Percentiles rank a stretch among this genome's conserved stretches.
Evolutionary conservation across 1,284 basidiomycete genomes (phyloP).

Genomic region (Entoloma clypeatum): DNA sequence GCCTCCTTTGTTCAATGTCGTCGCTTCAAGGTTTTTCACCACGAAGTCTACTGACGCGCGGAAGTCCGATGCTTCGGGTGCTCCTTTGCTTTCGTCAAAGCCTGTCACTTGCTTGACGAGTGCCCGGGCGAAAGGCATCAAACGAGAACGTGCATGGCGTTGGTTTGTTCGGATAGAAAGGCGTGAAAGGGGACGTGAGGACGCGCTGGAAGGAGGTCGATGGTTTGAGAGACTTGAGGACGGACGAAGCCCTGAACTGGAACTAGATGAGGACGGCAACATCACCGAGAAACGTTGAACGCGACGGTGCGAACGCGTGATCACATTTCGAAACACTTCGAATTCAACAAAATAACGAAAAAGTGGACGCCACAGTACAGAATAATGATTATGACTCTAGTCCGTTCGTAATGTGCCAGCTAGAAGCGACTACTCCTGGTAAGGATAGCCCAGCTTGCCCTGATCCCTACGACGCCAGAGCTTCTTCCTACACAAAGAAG

Average conservation of each 20-base stretch:
- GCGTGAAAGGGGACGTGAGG: slow-evolving; percentile 48
- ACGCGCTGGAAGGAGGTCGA: slow-evolving; percentile 31
- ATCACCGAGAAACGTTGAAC: slow-evolving; percentile 5
- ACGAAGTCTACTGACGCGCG: slow-evolving; percentile 49
- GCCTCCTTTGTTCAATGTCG: slow-evolving; percentile 48
- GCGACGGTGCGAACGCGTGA: background rate
- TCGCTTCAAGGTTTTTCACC: slow-evolving; percentile 44
- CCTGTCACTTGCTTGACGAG: slow-evolving; percentile 54
- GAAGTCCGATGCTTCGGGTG: slow-evolving; percentile 44
- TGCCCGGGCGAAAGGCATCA: slow-evolving; percentile 50
- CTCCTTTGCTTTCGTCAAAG: slow-evolving; percentile 39
- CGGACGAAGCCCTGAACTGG: slow-evolving; percentile 25
- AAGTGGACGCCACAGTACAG: too few relatives aligned
- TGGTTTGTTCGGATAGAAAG: slow-evolving; percentile 50
- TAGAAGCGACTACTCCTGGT: slow-evolving; percentile 58
- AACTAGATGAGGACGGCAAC: slow-evolving; percentile 21
- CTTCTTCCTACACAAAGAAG: slow-evolving; percentile 62
- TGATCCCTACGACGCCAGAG: slow-evolving; percentile 88
- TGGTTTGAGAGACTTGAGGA: slow-evolving; percentile 26
- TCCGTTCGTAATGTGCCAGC: background rate
- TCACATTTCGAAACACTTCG: too few relatives aligned
- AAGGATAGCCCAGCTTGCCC: slow-evolving; percentile 83
- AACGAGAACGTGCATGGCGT: slow-evolving; percentile 48
- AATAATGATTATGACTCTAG: background rate
- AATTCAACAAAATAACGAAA: too few relatives aligned